phyloP scores from a whole-genome alignment of 441 rosid species.

The Erodium moschatum region DNA sequence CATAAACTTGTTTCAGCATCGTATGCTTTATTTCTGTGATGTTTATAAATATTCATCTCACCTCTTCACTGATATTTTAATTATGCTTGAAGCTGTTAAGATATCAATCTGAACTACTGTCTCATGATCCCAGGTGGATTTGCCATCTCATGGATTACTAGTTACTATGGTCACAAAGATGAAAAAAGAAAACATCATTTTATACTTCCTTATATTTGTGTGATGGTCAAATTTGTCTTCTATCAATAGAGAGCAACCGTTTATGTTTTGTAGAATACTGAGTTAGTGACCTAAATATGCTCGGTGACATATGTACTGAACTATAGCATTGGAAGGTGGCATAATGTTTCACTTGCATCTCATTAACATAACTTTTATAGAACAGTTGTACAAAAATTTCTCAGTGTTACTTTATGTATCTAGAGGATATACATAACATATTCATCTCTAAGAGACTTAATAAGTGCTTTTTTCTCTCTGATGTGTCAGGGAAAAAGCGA shows the following conservation, averaged over 20 bases:
- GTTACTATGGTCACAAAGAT: background rate
- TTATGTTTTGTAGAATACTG: too few relatives aligned
- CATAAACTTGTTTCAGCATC: background rate
- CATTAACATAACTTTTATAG: background rate
- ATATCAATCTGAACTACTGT: background rate
- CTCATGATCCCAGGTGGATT: background rate
- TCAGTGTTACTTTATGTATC: background rate
- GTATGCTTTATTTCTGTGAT: background rate
- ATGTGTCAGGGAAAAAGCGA: constrained; percentile 52
- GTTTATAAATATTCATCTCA: background rate
- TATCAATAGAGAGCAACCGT: too few relatives aligned
- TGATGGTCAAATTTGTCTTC: too few relatives aligned
- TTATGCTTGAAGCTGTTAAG: background rate
- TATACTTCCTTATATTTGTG: too few relatives aligned
- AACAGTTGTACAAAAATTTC: background rate
- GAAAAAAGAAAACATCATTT: too few relatives aligned
- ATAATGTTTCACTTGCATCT: background rate
- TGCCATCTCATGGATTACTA: background rate
- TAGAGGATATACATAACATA: background rate
- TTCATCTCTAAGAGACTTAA: background rate
- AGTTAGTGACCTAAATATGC: too few relatives aligned
- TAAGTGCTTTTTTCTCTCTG: background rate
- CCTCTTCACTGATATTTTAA: background rate
- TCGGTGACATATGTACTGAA: too few relatives aligned
- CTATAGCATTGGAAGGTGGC: background rate